Conservation (phyloP, 176 grass and related monocot genomes). For the Miscanthus lutarioriparius region DNA sequence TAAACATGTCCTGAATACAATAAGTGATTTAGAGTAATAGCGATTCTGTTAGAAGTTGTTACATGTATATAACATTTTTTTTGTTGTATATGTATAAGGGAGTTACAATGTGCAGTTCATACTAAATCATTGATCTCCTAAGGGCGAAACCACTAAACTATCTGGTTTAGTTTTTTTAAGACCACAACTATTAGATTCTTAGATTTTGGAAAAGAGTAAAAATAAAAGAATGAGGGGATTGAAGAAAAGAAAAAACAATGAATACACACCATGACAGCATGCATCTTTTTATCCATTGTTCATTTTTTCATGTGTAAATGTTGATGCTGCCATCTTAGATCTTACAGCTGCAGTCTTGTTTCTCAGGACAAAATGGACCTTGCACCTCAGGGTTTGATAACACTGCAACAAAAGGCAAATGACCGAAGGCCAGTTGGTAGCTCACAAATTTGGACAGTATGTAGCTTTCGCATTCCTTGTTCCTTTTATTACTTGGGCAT, state of each 20-base stretch:
- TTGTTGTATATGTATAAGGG: background rate
- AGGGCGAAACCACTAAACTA: background rate
- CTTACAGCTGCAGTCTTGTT: conserved; percentile 15
- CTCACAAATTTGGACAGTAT: conserved; percentile 55
- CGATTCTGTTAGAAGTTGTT: conserved; percentile 6
- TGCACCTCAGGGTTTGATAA: conserved; percentile 25
- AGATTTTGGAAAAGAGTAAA: background rate
- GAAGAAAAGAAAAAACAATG: background rate
- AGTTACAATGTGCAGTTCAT: background rate
- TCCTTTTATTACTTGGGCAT: background rate
- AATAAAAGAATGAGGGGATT: background rate
- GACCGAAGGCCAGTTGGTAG: conserved; percentile 48
- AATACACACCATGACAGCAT: background rate
- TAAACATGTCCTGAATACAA: background rate
- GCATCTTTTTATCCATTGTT: background rate
- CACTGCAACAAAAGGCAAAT: conserved; percentile 49
- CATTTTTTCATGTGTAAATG: background rate
- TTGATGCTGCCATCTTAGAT: background rate
- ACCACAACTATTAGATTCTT: background rate
- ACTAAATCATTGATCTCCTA: background rate
- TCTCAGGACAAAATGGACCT: conserved; percentile 50
- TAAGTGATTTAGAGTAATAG: background rate
- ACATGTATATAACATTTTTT: background rate
- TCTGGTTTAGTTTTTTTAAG: background rate
- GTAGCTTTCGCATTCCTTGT: conserved; percentile 8